Conservation (phyloP, 2,329 filamentous ascomycete species). For the Metarhizium robertsii region DNA sequence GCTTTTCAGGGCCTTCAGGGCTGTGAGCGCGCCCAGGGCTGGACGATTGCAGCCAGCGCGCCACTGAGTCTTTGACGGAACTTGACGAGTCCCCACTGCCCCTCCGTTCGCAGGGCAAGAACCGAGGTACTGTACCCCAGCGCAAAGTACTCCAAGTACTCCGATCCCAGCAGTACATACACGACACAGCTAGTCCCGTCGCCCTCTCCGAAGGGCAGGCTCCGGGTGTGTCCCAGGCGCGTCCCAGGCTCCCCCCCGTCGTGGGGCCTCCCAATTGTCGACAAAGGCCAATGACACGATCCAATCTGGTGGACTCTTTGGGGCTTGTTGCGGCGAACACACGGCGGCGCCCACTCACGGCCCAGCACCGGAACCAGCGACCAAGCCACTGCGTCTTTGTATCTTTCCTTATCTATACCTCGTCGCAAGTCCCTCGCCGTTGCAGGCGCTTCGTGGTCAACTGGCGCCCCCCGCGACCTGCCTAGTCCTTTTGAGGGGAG, state of each 20-base stretch:
- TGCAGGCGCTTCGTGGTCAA: background rate
- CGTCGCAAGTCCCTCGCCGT: conserved; percentile 2
- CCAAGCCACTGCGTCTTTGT: conserved; percentile 3
- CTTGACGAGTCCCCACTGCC: too few relatives aligned
- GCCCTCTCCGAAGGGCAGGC: background rate
- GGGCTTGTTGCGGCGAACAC: background rate
- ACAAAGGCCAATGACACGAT: conserved; percentile 1
- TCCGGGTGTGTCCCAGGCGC: background rate
- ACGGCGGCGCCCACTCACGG: background rate
- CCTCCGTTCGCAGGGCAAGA: background rate
- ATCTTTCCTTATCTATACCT: conserved; percentile 6
- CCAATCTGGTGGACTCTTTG: background rate
- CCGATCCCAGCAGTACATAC: background rate
- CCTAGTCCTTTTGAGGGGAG: background rate
- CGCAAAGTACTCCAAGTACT: background rate
- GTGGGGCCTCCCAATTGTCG: background rate
- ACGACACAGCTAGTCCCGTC: background rate
- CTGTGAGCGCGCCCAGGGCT: background rate
- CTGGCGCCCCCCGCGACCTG: background rate
- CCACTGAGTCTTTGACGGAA: background rate
- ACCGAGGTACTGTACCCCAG: background rate
- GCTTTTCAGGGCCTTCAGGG: background rate
- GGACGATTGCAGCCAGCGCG: background rate
- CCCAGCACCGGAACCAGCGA: conserved; percentile 6
- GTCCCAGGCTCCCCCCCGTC: background rate